Conservation (phyloP, 768 basidiomycete genomes). For the Boletus sensibilis region DNA sequence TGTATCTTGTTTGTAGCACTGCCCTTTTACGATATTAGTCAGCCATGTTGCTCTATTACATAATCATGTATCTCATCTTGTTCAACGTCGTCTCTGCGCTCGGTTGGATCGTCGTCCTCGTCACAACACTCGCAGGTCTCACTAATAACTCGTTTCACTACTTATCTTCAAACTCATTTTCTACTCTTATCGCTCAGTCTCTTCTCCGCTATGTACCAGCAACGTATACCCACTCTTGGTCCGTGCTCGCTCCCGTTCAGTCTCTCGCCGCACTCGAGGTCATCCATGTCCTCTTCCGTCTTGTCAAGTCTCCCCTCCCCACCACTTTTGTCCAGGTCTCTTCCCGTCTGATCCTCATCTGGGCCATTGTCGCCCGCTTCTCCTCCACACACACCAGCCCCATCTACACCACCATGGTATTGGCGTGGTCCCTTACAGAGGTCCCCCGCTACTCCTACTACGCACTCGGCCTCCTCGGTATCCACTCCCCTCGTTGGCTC, state of each 20-base stretch:
- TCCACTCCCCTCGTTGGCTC: constrained; percentile 53
- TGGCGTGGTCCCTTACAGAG: constrained; percentile 92
- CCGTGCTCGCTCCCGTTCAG: constrained; percentile 71
- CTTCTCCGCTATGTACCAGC: constrained; percentile 39
- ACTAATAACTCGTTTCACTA: constrained; percentile 15
- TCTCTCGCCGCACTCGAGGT: constrained; percentile 83
- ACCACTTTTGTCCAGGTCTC: constrained; percentile 81
- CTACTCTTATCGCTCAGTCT: constrained; percentile 34
- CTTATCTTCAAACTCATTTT: constrained; percentile 40
- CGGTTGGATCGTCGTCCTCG: constrained; percentile 75
- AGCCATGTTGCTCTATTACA: constrained; percentile 5
- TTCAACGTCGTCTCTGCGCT: constrained; percentile 78
- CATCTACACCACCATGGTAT: constrained; percentile 84
- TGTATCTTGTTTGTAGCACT: constrained; percentile 23
- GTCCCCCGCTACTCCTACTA: constrained; percentile 92
- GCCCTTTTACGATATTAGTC: constrained; percentile 1
- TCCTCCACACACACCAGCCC: constrained; percentile 62
- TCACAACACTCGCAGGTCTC: constrained; percentile 51
- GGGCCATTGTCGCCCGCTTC: constrained; percentile 59
- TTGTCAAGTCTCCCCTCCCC: constrained; percentile 72
- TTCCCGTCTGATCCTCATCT: constrained; percentile 79
- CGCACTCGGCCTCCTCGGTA: constrained; percentile 59
- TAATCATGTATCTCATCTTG: constrained; percentile 57
- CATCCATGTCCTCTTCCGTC: constrained; percentile 72
- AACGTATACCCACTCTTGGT: constrained; percentile 55